Base-by-base conservation (phyloP, 352 stramenopile species). In the Phytophthora pluvialis region DNA sequence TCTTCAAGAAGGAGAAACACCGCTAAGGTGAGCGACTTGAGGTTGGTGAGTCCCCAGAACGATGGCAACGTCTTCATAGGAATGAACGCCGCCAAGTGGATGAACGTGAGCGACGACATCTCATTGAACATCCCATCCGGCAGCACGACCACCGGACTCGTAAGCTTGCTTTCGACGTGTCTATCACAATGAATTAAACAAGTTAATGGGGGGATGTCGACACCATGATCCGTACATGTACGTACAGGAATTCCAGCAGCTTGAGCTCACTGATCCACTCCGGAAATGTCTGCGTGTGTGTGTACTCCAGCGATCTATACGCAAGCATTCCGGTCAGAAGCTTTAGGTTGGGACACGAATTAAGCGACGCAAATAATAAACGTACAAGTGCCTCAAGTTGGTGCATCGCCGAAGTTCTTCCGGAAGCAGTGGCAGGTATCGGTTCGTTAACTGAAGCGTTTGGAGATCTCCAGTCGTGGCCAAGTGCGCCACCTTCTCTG, bases 371-470 rank as follows among this genome's bases (percentile, higher is more conserved):
- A 26, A 16, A 53, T 13, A 18, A 53, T 25, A 16, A 0, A 26
- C 61, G 11, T 58, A 46, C 40, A 50, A 13, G 12, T 50, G 44
- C 6, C 26, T 50, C 44, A 50, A 38, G 26, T 6, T 25, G 15
- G 13, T 50, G 26, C 26, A 50, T 9, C 26, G 44, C 25, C 44
- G 44, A 5, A 50, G 44, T 12, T 50, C 44, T 25, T 36, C 26
- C 15, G 42, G 44, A 5, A 50, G 25, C n/a, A 35, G 44, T 18
- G 56, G 31, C 5, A 86, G 35, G 5, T 63, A 64, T 3, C 70
- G 69, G 44, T 81, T 83, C 3, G 67, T 70, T 16, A 86, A 12
- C 15, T 77, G 56, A 4, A 86, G 26, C 5, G 64, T 72, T 26
- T 72, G 44, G 11, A 50, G 13, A 9, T 50, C 44, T 8, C 44